Evolutionary conservation across 352 stramenopile species (phyloP).

Genomic region (Phytophthora hibernalis): DNA sequence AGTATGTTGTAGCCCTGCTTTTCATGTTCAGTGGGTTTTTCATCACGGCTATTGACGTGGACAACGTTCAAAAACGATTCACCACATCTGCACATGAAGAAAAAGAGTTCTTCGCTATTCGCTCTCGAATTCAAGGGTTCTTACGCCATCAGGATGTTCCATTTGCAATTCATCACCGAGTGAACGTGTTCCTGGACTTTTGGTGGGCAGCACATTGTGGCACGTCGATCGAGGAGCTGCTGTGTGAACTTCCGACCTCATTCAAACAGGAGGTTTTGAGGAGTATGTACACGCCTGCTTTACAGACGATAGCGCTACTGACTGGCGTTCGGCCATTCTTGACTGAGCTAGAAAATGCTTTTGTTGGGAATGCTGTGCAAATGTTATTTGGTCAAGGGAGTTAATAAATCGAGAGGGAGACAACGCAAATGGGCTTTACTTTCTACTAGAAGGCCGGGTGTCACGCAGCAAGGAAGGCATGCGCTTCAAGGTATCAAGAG

Average conservation of each 20-base stretch:
- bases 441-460: slow-evolving; percentile 55
- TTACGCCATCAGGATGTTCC: slow-evolving; percentile 55
- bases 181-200: slow-evolving; percentile 67
- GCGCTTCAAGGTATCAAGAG: slow-evolving; percentile 38
- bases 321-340: slow-evolving; percentile 38
- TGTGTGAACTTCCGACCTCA: slow-evolving; percentile 45
- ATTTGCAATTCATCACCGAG: slow-evolving; percentile 51
- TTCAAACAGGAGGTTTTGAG: slow-evolving; percentile 51
- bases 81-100: slow-evolving; percentile 60
- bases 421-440: slow-evolving; percentile 52
- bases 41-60: slow-evolving; percentile 57
- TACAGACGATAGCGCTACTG: slow-evolving; percentile 51
- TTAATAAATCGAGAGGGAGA: slow-evolving; percentile 55
- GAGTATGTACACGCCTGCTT: slow-evolving; percentile 49
- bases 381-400: slow-evolving; percentile 62
- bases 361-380: slow-evolving; percentile 46
- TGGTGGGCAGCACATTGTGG: slow-evolving; percentile 68
- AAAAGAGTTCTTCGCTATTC: slow-evolving; percentile 60
- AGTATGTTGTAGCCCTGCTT: slow-evolving; percentile 43
- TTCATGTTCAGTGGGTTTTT: slow-evolving; percentile 64
- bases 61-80: slow-evolving; percentile 65
- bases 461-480: slow-evolving; percentile 11
- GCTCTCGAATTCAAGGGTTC: slow-evolving; percentile 63
- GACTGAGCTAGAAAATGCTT: slow-evolving; percentile 33
- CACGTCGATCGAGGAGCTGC: slow-evolving; percentile 42